phyloP scores from a whole-genome alignment of 2,329 filamentous ascomycete genomes.

The Aureobasidium namibiae region DNA sequence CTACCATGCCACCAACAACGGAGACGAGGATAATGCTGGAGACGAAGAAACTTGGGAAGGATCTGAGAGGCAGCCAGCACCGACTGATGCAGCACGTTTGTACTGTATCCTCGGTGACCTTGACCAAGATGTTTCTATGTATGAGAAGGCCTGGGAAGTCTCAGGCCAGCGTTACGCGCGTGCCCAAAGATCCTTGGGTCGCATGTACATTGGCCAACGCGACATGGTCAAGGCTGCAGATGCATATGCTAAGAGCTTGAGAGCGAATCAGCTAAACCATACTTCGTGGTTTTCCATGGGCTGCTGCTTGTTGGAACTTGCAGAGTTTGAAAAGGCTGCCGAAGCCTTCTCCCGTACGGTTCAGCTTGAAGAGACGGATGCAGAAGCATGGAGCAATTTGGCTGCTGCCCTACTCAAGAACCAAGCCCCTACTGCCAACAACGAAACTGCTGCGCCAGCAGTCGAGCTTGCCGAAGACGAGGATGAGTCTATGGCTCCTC shows the following conservation, averaged over 20 bases:
- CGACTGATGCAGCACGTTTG: conserved; percentile 74
- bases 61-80: conserved; percentile 59
- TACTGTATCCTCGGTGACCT: conserved; percentile 93
- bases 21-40: conserved; percentile 27
- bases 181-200: conserved; percentile 78
- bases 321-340: conserved; percentile 67
- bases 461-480: conserved; percentile 23
- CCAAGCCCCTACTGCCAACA: conserved; percentile 15
- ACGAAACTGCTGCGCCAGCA: not conserved
- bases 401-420: conserved; percentile 63
- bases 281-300: conserved; percentile 85
- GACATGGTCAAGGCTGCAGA: conserved; percentile 62
- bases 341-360: conserved; percentile 79
- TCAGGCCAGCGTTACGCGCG: conserved; percentile 74
- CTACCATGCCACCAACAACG: conserved; percentile 54
- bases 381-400: conserved; percentile 90
- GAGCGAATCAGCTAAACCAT: conserved; percentile 71
- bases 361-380: conserved; percentile 77
- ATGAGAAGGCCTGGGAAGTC: conserved; percentile 79
- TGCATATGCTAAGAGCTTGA: conserved; percentile 70
- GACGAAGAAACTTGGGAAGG: conserved; percentile 52
- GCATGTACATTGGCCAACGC: conserved; percentile 61
- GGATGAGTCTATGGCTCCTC: conserved; percentile 24
- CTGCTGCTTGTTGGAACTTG: conserved; percentile 74
- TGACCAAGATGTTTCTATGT: conserved; percentile 64